Evolutionary conservation across 1,284 basidiomycete species (phyloP).

Genomic region (Ceratobasidium sp.): DNA sequence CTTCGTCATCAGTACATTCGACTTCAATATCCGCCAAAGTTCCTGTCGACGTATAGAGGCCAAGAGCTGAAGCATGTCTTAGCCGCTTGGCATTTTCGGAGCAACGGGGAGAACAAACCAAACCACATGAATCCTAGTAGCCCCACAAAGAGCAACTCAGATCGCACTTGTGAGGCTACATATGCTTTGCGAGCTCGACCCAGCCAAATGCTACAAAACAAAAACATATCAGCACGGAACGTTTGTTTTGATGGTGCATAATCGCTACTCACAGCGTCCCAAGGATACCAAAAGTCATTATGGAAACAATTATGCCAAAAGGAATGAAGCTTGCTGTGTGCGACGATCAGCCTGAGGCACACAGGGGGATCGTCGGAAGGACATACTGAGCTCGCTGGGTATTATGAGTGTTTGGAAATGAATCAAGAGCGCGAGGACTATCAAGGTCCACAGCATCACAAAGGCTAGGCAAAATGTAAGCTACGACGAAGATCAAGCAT

Average conservation of each 20-base stretch:
- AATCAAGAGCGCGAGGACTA: constrained; percentile 43
- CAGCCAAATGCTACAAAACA: constrained; percentile 38
- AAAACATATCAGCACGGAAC: not conserved
- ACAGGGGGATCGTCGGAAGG: constrained; percentile 11
- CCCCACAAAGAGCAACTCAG: constrained; percentile 71
- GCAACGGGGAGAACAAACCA: constrained; percentile 56
- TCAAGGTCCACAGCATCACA: constrained; percentile 44
- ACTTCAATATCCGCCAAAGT: constrained; percentile 77
- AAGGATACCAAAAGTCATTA: constrained; percentile 69
- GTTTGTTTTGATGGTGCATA: constrained; percentile 10
- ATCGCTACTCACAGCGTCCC: constrained; percentile 63
- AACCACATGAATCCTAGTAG: constrained; percentile 79
- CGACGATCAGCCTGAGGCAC: constrained; percentile 11
- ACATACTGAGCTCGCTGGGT: constrained; percentile 39
- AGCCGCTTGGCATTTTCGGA: constrained; percentile 20
- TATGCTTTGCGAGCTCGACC: constrained; percentile 35
- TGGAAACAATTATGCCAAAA: constrained; percentile 78
- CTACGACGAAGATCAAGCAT: not conserved
- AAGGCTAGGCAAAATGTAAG: constrained; percentile 31
- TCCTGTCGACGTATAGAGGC: constrained; percentile 71
- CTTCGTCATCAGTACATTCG: constrained; percentile 70
- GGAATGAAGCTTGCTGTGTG: constrained; percentile 77
- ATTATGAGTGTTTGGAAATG: constrained; percentile 43
- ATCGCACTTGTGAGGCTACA: constrained; percentile 61
- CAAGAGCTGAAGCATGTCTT: constrained; percentile 61